A percentile compares a stretch with the other conserved stretches of the same genome.
phyloP scores from a whole-genome alignment of 2,329 filamentous ascomycete genomes.

The Akanthomyces uredinophilus region DNA sequence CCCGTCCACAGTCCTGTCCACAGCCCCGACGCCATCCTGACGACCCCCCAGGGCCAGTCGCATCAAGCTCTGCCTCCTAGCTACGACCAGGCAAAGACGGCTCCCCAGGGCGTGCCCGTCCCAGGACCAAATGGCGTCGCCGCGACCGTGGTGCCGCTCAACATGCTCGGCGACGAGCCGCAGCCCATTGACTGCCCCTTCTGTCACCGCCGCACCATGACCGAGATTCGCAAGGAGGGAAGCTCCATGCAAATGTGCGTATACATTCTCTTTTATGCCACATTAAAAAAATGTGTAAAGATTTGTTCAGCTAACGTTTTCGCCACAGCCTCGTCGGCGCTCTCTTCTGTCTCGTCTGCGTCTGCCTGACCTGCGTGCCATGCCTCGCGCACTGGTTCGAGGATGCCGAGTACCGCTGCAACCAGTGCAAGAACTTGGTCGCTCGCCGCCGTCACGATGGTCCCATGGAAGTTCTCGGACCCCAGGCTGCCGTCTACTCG shows the following conservation, averaged over 20 bases:
- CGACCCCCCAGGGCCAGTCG: background rate
- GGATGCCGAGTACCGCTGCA: constrained; percentile 26
- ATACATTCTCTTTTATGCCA: no score
- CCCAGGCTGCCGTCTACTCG: constrained; percentile 16
- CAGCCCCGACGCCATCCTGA: constrained; percentile 5
- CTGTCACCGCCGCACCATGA: constrained; percentile 23
- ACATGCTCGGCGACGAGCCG: constrained; percentile 22
- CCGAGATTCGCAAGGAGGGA: constrained; percentile 21
- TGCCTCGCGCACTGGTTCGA: constrained; percentile 30
- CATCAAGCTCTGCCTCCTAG: constrained; percentile 12
- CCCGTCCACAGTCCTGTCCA: constrained; percentile 3
- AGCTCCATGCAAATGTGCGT: constrained; percentile 25
- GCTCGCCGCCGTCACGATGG: constrained; percentile 22
- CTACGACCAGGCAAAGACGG: constrained; percentile 11
- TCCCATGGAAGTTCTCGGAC: constrained; percentile 20
- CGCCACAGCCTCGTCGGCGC: constrained; percentile 23
- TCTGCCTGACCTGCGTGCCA: constrained; percentile 28
- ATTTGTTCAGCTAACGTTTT: background rate
- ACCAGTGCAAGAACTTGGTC: constrained; percentile 26
- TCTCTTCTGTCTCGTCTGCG: constrained; percentile 28
- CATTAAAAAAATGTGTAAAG: no score
- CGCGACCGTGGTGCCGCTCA: constrained; percentile 20
- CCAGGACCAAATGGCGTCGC: background rate
- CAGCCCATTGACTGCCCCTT: constrained; percentile 29
- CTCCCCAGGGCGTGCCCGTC: background rate